phyloP scores from a whole-genome alignment of 2,329 filamentous ascomycete species.

The Cladophialophora carrionii region DNA sequence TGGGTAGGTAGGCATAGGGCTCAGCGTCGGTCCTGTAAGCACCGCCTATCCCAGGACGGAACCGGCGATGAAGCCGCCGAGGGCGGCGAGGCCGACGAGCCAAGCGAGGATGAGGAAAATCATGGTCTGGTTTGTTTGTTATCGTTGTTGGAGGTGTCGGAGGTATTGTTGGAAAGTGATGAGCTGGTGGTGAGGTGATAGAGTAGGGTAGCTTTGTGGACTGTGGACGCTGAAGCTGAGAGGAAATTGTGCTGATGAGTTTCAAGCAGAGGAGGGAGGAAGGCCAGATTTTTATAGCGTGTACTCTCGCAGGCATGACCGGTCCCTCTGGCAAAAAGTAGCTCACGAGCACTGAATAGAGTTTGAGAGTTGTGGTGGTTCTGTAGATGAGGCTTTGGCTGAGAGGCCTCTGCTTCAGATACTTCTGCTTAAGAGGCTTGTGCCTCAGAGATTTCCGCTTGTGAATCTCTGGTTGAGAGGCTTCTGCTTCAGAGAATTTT shows the following conservation, averaged over 20 bases:
- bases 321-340: too few relatives aligned
- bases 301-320: neutral
- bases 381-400: neutral
- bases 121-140: neutral
- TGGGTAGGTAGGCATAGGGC: too few relatives aligned
- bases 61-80: neutral
- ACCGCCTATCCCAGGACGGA: neutral
- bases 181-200: neutral
- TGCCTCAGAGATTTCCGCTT: too few relatives aligned
- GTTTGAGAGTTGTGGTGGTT: neutral
- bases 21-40: neutral
- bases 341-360: neutral
- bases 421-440: too few relatives aligned
- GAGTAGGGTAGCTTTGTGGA: neutral
- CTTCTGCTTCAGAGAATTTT: too few relatives aligned
- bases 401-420: neutral
- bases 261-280: neutral
- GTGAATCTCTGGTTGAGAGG: too few relatives aligned
- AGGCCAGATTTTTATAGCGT: neutral
- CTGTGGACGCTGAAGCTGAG: neutral
- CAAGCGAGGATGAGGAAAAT: neutral
- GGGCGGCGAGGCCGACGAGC: neutral
- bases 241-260: neutral
- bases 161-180: neutral
- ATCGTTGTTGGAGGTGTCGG: neutral